Percentiles rank a stretch among this genome's conserved stretches.
These are phyloP conservation scores for Astrocystis sublimbata DNA, from an alignment of 495 filamentous ascomycete genomes.

Conservation along the genomic window DNA sequence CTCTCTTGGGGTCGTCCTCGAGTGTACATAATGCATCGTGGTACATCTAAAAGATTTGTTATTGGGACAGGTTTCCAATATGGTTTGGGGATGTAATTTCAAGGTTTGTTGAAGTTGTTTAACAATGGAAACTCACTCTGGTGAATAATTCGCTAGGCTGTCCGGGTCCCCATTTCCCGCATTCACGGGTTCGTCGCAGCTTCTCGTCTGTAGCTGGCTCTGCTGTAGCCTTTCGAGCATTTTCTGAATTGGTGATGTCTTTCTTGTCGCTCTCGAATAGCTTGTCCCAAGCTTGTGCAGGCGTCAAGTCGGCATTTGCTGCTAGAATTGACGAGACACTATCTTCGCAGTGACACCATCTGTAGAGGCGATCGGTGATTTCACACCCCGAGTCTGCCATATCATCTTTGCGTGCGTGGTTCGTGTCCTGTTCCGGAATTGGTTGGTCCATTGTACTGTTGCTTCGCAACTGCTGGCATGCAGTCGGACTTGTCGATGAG, in stretches of 20 bases:
- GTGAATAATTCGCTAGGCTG: conserved; percentile 69
- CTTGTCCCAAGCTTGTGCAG: conserved; percentile 55
- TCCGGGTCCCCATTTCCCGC: conserved; percentile 67
- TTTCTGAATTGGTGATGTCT: conserved; percentile 2
- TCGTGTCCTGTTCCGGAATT: background rate
- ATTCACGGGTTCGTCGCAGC: conserved; percentile 54
- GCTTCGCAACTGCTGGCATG: background rate
- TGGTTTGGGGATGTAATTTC: background rate
- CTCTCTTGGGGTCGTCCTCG: conserved; percentile 53
- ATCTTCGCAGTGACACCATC: conserved; percentile 50
- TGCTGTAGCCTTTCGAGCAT: conserved; percentile 27
- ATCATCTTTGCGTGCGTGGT: background rate
- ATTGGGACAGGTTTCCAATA: conserved; percentile 4
- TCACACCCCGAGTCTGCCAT: conserved; percentile 11
- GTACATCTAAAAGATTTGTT: conserved; percentile 53
- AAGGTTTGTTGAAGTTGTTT: background rate
- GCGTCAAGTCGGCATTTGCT: conserved; percentile 50
- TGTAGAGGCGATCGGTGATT: conserved; percentile 51
- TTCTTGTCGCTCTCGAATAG: conserved; percentile 47
- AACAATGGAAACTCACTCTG: conserved; percentile 41
- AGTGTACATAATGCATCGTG: conserved; percentile 65
- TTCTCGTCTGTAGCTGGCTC: conserved; percentile 38
- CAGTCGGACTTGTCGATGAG: too few relatives aligned
- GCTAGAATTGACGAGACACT: conserved; percentile 61
- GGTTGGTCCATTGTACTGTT: background rate